phyloP scores from a whole-genome alignment of 352 stramenopile genomes.

The Pythium aphanidermatum region DNA sequence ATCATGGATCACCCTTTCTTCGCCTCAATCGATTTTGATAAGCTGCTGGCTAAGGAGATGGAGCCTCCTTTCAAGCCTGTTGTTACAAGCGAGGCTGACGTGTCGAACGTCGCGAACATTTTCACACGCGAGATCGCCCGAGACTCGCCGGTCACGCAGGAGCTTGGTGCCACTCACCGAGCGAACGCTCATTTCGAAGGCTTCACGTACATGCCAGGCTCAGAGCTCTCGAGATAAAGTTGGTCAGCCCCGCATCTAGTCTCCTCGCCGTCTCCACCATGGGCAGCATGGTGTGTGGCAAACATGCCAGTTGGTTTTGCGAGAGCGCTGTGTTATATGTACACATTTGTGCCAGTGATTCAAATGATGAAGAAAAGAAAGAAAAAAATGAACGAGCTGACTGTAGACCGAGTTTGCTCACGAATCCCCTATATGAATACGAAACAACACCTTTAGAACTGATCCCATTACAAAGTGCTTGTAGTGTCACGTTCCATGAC shows the following conservation, averaged over 20 bases:
- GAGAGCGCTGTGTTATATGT: constrained; percentile 19
- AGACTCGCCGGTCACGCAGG: constrained; percentile 85
- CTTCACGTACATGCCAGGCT: constrained; percentile 90
- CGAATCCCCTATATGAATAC: constrained; percentile 21
- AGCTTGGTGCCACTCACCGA: constrained; percentile 74
- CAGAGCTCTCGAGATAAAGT: constrained; percentile 38
- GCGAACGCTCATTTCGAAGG: constrained; percentile 89
- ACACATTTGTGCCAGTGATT: constrained; percentile 13
- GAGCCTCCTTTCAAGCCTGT: constrained; percentile 85
- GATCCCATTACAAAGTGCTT: too few species aligned
- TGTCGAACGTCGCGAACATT: constrained; percentile 84
- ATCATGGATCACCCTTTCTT: constrained; percentile 90
- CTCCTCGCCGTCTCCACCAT: neutral
- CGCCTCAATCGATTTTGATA: constrained; percentile 81
- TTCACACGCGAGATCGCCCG: constrained; percentile 80
- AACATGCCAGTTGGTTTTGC: neutral
- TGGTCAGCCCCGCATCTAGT: neutral
- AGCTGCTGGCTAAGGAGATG: constrained; percentile 73
- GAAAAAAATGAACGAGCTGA: constrained; percentile 11
- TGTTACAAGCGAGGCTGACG: constrained; percentile 77
- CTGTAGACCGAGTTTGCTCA: constrained; percentile 14
- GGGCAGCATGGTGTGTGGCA: neutral
- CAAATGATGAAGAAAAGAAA: constrained; percentile 6
- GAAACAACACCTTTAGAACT: constrained; percentile 10
- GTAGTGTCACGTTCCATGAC: neutral